A percentile compares a stretch with the other conserved stretches of the same genome.
Evolutionary conservation across 495 filamentous ascomycete species (phyloP).

Genomic region (Bathelium albidoporum): DNA sequence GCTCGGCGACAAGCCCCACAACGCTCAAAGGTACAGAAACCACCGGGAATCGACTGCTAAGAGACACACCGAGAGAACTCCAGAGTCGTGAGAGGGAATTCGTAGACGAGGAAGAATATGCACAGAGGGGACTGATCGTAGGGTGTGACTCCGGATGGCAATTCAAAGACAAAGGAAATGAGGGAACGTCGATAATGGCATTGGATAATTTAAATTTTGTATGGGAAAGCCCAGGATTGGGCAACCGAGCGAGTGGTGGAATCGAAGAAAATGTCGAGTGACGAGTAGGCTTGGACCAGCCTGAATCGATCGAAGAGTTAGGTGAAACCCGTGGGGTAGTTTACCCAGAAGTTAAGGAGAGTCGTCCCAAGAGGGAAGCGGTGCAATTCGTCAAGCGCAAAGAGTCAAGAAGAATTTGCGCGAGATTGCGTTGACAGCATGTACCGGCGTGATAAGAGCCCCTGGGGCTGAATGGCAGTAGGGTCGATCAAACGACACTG

Average conservation of each 20-base stretch:
- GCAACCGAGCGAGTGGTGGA: constrained; percentile 2
- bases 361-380: neutral
- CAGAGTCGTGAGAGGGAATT: neutral
- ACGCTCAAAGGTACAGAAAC: constrained; percentile 3
- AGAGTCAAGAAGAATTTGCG: neutral
- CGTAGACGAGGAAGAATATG: constrained; percentile 1
- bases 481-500: constrained; percentile 1
- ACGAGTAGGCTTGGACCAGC: neutral
- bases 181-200: constrained; percentile 26
- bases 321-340: neutral
- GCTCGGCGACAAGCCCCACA: neutral
- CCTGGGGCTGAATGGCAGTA: neutral
- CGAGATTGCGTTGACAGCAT: neutral
- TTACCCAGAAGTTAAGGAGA: neutral
- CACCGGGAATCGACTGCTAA: neutral
- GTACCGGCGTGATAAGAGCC: neutral
- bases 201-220: constrained; percentile 24
- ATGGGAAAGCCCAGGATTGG: constrained; percentile 13
- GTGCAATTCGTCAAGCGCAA: neutral
- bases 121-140: neutral
- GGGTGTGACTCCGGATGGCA: neutral
- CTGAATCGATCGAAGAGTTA: neutral
- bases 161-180: constrained; percentile 25
- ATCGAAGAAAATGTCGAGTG: neutral
- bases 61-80: neutral